Conservation (phyloP, 2,329 filamentous ascomycete species). For the Verticillium klebahnii region DNA sequence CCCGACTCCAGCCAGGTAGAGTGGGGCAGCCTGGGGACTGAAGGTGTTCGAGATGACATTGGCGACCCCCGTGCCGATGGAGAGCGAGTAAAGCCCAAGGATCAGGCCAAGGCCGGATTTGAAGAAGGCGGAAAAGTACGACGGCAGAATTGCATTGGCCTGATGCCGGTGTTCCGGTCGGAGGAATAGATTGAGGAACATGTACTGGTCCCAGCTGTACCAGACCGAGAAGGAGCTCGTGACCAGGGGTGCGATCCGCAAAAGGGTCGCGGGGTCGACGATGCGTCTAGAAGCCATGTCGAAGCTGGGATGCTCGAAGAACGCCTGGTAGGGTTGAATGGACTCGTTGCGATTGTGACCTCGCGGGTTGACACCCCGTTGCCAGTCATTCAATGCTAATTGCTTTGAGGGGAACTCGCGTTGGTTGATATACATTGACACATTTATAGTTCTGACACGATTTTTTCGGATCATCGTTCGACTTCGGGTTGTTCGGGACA, state of each 20-base stretch:
- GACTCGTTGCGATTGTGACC: neutral
- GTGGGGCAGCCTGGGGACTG: slow-evolving; percentile 15
- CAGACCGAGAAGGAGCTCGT: slow-evolving; percentile 22
- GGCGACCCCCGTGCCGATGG: slow-evolving; percentile 18
- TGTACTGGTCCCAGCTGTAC: slow-evolving; percentile 18
- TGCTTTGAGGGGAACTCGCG: too few species aligned
- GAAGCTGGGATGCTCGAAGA: neutral
- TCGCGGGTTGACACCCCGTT: neutral
- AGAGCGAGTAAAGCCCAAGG: slow-evolving; percentile 19
- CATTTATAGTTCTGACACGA: too few species aligned
- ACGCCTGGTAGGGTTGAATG: neutral
- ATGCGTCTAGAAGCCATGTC: slow-evolving; percentile 15
- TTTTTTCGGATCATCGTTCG: too few species aligned
- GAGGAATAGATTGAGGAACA: slow-evolving; percentile 11
- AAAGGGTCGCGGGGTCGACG: slow-evolving; percentile 14
- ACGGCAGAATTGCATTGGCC: slow-evolving; percentile 15
- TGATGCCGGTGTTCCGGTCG: slow-evolving; percentile 4
- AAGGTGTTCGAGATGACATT: slow-evolving; percentile 17
- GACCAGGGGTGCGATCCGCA: slow-evolving; percentile 24
- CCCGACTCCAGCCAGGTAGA: slow-evolving; percentile 23
- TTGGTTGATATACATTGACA: too few species aligned
- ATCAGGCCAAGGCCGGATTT: slow-evolving; percentile 14
- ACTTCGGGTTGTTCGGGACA: too few species aligned
- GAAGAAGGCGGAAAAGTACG: slow-evolving; percentile 20
- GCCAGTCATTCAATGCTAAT: too few species aligned